Percentiles rank a stretch among this genome's conserved stretches.
Conservation (phyloP, 2,329 filamentous ascomycete genomes). For the Aspergillus quadricinctus region DNA sequence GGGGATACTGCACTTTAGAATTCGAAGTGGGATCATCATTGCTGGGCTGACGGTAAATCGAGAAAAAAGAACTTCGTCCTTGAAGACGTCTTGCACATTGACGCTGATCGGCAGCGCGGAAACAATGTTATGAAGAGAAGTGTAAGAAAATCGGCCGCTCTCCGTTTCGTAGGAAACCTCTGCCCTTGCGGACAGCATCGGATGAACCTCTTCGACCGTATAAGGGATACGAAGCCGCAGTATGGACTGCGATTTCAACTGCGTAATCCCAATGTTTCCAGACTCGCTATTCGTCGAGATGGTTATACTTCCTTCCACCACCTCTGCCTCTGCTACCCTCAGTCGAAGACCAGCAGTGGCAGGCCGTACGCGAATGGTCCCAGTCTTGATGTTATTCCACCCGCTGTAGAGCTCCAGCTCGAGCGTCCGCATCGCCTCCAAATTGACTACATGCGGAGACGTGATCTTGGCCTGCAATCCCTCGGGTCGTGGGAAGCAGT, state of each 20-base stretch:
- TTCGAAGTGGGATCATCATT: slow-evolving; percentile 66
- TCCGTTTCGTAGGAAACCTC: slow-evolving; percentile 71
- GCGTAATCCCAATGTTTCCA: slow-evolving; percentile 44
- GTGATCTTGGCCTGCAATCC: slow-evolving; percentile 65
- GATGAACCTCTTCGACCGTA: slow-evolving; percentile 71
- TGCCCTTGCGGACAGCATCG: slow-evolving; percentile 67
- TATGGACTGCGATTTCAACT: slow-evolving; percentile 26
- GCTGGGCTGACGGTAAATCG: slow-evolving; percentile 87
- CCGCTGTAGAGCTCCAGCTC: slow-evolving; percentile 70
- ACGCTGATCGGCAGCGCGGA: slow-evolving; percentile 82
- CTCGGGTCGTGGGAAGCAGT: slow-evolving; percentile 67
- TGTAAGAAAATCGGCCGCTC: slow-evolving; percentile 61
- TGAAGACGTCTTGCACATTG: slow-evolving; percentile 95
- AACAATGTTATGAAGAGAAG: slow-evolving; percentile 59
- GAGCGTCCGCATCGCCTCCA: slow-evolving; percentile 73
- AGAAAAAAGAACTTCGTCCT: slow-evolving; percentile 74
- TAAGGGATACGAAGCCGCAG: slow-evolving; percentile 65
- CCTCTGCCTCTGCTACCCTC: slow-evolving; percentile 48
- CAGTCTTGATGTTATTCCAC: slow-evolving; percentile 60
- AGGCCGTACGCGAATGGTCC: slow-evolving; percentile 52
- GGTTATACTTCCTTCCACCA: slow-evolving; percentile 39
- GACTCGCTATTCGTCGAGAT: slow-evolving; percentile 41
- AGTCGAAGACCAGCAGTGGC: slow-evolving; percentile 59
- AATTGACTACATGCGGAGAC: slow-evolving; percentile 66
- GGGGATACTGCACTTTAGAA: slow-evolving; percentile 67